Conservation (phyloP, 768 basidiomycete genomes). For the Mycena alexandri region DNA sequence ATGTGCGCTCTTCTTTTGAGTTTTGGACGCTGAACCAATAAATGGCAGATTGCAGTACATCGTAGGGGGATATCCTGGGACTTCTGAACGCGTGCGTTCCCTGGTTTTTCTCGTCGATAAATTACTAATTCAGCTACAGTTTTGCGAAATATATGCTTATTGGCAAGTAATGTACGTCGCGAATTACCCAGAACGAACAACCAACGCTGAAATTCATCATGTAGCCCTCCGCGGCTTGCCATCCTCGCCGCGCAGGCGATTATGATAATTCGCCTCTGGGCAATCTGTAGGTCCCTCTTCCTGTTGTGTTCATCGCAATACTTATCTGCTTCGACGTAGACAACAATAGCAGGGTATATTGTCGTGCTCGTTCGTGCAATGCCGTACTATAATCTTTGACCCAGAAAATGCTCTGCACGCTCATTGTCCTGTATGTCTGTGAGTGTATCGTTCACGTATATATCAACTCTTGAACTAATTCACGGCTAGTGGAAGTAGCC, state of each 20-base stretch:
- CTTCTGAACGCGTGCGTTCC: constrained; percentile 19
- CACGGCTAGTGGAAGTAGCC: constrained; percentile 24
- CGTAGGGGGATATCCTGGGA: constrained; percentile 28
- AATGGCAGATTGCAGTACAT: constrained; percentile 17
- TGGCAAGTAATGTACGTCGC: constrained; percentile 34
- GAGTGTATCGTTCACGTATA: background rate
- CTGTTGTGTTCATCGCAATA: too few relatives aligned
- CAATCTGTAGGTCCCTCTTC: constrained; percentile 27
- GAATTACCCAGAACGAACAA: background rate
- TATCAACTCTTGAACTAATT: too few relatives aligned
- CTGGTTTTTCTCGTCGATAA: background rate
- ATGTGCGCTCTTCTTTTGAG: constrained; percentile 24
- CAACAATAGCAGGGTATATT: constrained; percentile 29
- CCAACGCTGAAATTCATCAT: background rate
- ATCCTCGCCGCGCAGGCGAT: constrained; percentile 34
- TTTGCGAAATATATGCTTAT: constrained; percentile 28
- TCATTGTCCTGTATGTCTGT: constrained; percentile 13
- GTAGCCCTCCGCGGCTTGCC: constrained; percentile 32
- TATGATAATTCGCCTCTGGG: constrained; percentile 34
- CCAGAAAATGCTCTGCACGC: constrained; percentile 26
- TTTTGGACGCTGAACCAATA: background rate
- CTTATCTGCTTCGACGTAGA: constrained; percentile 14
- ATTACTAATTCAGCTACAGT: constrained; percentile 1
- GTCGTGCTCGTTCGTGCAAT: background rate
- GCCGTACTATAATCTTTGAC: background rate